Percentiles rank a stretch among this genome's conserved stretches.
These are phyloP conservation scores for Phaffia tasmanica DNA, from an alignment of 768 basidiomycete genomes.

Conservation along the genomic window DNA sequence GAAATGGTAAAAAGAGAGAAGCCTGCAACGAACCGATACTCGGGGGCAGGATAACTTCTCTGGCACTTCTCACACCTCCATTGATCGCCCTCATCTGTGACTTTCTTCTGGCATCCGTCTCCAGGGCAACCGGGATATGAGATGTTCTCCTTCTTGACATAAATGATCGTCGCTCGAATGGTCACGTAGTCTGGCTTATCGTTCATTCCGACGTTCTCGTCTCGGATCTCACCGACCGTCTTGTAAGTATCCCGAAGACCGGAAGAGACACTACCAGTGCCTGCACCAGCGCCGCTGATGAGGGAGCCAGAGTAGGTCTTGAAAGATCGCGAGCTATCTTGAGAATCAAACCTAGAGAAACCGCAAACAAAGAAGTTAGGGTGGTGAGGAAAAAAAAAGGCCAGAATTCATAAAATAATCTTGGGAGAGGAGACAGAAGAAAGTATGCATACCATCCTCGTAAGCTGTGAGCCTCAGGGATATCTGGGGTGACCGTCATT, in stretches of 20 bases:
- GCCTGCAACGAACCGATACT: conserved; percentile 55
- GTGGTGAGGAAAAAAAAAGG: background rate
- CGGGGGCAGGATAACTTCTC: conserved; percentile 54
- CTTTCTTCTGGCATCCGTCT: conserved; percentile 79
- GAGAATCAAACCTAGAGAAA: conserved; percentile 52
- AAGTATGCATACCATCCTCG: conserved; percentile 60
- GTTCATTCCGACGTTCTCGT: conserved; percentile 57
- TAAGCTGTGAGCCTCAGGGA: conserved; percentile 72
- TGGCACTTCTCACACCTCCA: conserved; percentile 95
- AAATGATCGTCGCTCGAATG: conserved; percentile 69
- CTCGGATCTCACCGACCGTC: conserved; percentile 65
- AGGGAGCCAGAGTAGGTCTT: conserved; percentile 52
- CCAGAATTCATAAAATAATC: background rate
- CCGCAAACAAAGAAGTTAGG: background rate
- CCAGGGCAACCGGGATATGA: conserved; percentile 81
- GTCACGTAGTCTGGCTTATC: conserved; percentile 75
- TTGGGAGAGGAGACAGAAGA: background rate
- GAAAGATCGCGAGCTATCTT: conserved; percentile 56
- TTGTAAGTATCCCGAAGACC: conserved; percentile 44
- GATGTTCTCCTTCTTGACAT: conserved; percentile 63
- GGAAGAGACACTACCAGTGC: conserved; percentile 37
- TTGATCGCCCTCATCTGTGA: conserved; percentile 50
- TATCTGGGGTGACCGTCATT: conserved; percentile 79
- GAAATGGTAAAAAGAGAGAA: background rate
- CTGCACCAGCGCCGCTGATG: conserved; percentile 29